phyloP scores from a whole-genome alignment of 768 basidiomycete genomes.

The Naganishia antarctica region DNA sequence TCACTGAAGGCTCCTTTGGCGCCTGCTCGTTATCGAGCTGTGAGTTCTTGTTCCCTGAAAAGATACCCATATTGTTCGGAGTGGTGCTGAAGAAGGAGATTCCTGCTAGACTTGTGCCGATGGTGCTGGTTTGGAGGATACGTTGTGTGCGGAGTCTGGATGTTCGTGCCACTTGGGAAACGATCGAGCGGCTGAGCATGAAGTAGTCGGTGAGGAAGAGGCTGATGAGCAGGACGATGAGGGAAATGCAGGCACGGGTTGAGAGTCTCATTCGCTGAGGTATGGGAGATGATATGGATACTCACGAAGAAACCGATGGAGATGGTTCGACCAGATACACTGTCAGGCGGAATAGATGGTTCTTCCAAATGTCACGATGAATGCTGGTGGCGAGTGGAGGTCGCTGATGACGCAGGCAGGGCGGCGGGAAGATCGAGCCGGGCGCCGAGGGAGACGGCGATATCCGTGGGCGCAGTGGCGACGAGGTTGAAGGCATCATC shows the following conservation, averaged over 20 bases:
- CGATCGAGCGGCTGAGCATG: conserved; percentile 16
- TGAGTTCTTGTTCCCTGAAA: conserved; percentile 15
- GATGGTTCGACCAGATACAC: too few relatives aligned
- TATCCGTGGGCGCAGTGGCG: too few relatives aligned
- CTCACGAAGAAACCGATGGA: neutral
- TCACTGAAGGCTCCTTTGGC: conserved; percentile 32
- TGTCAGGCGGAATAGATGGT: too few relatives aligned
- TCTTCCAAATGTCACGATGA: too few relatives aligned
- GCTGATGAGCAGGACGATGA: neutral
- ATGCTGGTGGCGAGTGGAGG: too few relatives aligned
- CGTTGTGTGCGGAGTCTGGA: neutral
- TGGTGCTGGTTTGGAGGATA: neutral
- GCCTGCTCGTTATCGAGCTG: conserved; percentile 19
- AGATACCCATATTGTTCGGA: conserved; percentile 12
- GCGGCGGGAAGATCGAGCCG: neutral
- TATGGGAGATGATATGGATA: neutral
- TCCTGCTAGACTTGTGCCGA: neutral
- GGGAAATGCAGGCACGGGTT: neutral
- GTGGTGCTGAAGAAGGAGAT: conserved; percentile 12
- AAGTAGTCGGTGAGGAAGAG: conserved; percentile 10
- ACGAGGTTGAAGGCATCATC: too few relatives aligned
- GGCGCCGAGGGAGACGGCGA: too few relatives aligned
- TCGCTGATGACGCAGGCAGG: too few relatives aligned
- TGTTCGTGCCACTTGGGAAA: conserved; percentile 12
- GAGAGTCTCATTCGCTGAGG: neutral